phyloP scores from a whole-genome alignment of 2,329 filamentous ascomycete genomes.

The Venturia nashicola region DNA sequence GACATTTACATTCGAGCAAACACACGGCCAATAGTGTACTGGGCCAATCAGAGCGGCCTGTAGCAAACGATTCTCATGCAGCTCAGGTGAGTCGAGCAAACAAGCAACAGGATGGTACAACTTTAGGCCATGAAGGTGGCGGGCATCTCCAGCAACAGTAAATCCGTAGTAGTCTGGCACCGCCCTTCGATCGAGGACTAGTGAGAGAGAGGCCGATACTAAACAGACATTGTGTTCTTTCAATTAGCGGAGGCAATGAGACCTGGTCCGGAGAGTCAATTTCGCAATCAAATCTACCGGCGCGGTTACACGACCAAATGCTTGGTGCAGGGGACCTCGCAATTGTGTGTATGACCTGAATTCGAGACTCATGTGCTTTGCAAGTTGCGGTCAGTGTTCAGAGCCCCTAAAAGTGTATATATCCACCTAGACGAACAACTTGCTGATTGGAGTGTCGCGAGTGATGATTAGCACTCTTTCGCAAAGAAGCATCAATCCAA shows the following conservation, averaged over 20 bases:
- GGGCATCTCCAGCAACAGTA: not conserved
- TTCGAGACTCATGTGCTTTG: not conserved
- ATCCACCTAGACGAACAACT: no score
- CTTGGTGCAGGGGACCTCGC: not conserved
- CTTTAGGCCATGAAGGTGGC: not conserved
- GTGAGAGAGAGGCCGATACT: not conserved
- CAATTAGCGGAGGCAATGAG: not conserved
- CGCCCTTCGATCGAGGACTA: not conserved
- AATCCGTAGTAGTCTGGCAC: not conserved
- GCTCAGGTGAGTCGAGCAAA: not conserved
- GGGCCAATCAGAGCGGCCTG: not conserved
- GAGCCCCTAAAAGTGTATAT: not conserved
- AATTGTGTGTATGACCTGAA: not conserved
- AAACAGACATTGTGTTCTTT: not conserved
- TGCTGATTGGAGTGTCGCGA: not conserved
- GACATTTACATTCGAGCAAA: not conserved
- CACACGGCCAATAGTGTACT: not conserved
- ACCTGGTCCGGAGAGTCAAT: not conserved
- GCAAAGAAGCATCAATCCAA: not conserved
- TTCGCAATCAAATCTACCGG: not conserved
- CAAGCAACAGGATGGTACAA: not conserved
- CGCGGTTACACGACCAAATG: not conserved
- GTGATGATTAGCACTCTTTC: not conserved
- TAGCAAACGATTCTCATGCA: not conserved
- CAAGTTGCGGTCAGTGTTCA: not conserved